Evolutionary conservation across 139 green algal genomes (phyloP), one percentile per base, ranked within the genome.

Genomic region (Pedinophyceae sp.): DNA sequence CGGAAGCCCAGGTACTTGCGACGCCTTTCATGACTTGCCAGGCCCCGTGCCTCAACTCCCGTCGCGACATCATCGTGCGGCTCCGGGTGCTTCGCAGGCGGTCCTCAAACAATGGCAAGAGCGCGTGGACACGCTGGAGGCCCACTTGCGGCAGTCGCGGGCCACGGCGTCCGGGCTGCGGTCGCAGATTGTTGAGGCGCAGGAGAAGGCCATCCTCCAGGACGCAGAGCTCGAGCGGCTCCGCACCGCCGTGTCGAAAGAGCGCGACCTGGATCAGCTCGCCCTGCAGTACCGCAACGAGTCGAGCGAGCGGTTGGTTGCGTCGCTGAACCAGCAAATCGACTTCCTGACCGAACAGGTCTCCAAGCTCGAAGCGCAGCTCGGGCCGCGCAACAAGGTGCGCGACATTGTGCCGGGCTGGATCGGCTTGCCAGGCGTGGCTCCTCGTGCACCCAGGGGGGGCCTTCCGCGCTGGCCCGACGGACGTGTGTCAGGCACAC

Each of bases 261-360:
- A 72, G 15, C 61, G 58, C 5, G 76, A 87, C 38, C 46, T 73
- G 22, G 70, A 83, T 6, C 48, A 39, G n/a, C 50, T 80, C 30
- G 57, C 61, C 2, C 52, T 76, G 52, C 45, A 61, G n/a, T 67
- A 71, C 40, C 68, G 73, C 52, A 81, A 71, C 20, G 63, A 79
- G 23, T 59, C 67, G n/a, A 72, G 81, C 22, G 76, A 84, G 60
- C 68, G 39, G 39, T 69, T 84, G 58, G 78, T 84, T 27, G 58
- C 81, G 56, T 71, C 79, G 64, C 70, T 84, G n/a, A 80, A 76
- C 30, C 55, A 71, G 51, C 74, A 78, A 68, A 39, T 66, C 4
- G 68, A 76, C 2, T 50, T 59, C 40, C 65, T 76, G 34, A 59
- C 52, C 6, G 40, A 19, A 15, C 63, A 76, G 57, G 46, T 76